Evolutionary conservation across 768 basidiomycete species (phyloP).

Genomic region (Naganishia friedmannii): DNA sequence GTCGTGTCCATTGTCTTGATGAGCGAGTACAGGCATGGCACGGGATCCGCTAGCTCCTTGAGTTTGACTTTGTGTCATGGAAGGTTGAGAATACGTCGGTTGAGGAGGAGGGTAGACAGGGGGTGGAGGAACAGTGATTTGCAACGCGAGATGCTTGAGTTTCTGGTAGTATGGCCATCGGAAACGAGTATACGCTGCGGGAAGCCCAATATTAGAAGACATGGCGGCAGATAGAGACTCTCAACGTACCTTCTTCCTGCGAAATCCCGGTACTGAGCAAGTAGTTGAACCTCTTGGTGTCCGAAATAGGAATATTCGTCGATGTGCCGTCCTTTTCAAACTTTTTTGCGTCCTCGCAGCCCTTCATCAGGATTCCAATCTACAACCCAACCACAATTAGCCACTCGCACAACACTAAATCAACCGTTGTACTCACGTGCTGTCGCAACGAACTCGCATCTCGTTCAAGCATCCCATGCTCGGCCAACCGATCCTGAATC

Average conservation of each 20-base stretch:
- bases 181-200: slow-evolving; percentile 3
- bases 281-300: slow-evolving; percentile 14
- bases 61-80: not conserved
- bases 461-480: slow-evolving; percentile 20
- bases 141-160: not conserved
- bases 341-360: slow-evolving; percentile 18
- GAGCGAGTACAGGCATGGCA: not conserved
- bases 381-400: not conserved
- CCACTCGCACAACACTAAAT: not conserved
- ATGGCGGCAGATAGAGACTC: not conserved
- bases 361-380: slow-evolving; percentile 4
- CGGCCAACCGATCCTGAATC: slow-evolving; percentile 13
- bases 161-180: slow-evolving; percentile 19
- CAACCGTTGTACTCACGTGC: not conserved
- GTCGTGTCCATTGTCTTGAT: slow-evolving; percentile 1
- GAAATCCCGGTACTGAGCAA: slow-evolving; percentile 5
- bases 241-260: slow-evolving; percentile 1
- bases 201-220: no score
- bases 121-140: slow-evolving; percentile 1
- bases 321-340: slow-evolving; percentile 21
- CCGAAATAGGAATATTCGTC: slow-evolving; percentile 5
- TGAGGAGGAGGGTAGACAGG: slow-evolving; percentile 9
- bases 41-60: not conserved
- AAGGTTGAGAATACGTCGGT: not conserved
- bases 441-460: slow-evolving; percentile 10